Base-by-base conservation (phyloP, 2,329 filamentous ascomycete genomes). In the Elsinoe fawcettii region DNA sequence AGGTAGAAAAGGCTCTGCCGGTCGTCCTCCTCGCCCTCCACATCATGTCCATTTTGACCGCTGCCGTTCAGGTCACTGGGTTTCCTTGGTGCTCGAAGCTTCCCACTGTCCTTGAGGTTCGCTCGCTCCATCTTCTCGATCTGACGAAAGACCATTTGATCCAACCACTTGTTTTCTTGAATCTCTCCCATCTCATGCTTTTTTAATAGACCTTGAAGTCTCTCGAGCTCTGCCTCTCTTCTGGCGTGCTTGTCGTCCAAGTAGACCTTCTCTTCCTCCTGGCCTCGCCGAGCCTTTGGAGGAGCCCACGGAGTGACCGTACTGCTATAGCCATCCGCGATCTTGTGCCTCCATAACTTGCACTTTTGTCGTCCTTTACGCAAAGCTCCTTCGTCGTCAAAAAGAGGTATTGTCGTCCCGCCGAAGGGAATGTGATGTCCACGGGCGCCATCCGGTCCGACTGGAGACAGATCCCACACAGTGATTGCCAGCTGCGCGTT, bases 171-270 rank as follows among this genome's bases (percentile, higher is more conserved):
- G 49, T 96, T 87, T 14, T 90, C 83, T 0, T 89, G 85, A 23
- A 99, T 92, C 69, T 99, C 93, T 16, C 90, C 91, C 87, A 96
- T 95, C 69, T 99, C 95, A 67, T 97, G 93, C 72, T 96, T 95
- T 73, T 99, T 99, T 69, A 99, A 87, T 20, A 97, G 72, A 56
- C 84, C 86, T 67, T 97, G 91, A 63, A 99, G 80, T 16, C 93
- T 80, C 65, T 96, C 90, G 60, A 96, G 80, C 71, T 99, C 93
- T 55, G 89, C 84, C 51, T 69, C 69, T 34, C 68, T 60, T 20
- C 63, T 60, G 32, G 63, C 63, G 12, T 68, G 67, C 58, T 70
- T 70, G 57, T 70, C 67, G 20, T 67, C 63, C 16, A 69, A 63
- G 8, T 69, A 60, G 59, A 95, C 84, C 63, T 86, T 86, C 58